Percentiles rank a stretch among this genome's conserved stretches.
These are phyloP conservation scores for Oxyria digyna DNA, from an alignment of 148 eudicot species.

Conservation along the genomic window DNA sequence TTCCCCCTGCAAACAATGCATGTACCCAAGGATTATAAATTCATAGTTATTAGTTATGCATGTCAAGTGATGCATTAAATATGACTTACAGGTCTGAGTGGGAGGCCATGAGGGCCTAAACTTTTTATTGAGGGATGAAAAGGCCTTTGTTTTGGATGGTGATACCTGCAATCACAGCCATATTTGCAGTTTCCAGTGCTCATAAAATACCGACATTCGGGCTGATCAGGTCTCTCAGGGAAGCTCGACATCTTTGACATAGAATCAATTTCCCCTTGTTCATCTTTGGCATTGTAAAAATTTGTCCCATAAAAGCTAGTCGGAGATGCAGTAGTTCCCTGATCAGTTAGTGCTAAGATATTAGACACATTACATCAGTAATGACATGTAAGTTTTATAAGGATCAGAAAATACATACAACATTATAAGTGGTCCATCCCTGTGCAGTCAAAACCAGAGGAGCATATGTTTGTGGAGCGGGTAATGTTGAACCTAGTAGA, in stretches of 20 bases:
- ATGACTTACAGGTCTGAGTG: constrained; percentile 47
- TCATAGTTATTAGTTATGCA: too few species aligned
- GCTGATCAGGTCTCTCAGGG: constrained; percentile 45
- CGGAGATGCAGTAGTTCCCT: constrained; percentile 1
- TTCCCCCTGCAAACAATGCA: constrained; percentile 11
- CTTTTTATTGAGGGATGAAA: constrained; percentile 17
- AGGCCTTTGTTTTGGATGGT: constrained; percentile 39
- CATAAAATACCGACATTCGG: constrained; percentile 55
- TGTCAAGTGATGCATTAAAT: too few species aligned
- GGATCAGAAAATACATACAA: constrained; percentile 11
- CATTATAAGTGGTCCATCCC: constrained; percentile 13
- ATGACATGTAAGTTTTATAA: too few species aligned
- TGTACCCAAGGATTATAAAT: too few species aligned
- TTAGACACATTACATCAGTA: too few species aligned
- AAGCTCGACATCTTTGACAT: constrained; percentile 13
- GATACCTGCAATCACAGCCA: constrained; percentile 50
- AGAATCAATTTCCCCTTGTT: background rate
- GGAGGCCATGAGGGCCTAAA: constrained; percentile 48
- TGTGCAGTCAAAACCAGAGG: constrained; percentile 8
- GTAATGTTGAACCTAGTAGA: constrained; percentile 1
- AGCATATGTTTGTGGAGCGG: constrained; percentile 1
- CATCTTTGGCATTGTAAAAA: constrained; percentile 7
- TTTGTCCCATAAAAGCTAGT: background rate
- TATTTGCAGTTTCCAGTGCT: constrained; percentile 48
- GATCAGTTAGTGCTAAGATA: background rate